Base-by-base conservation (phyloP, 495 filamentous ascomycete genomes). In the Astrocystis sublimbata region DNA sequence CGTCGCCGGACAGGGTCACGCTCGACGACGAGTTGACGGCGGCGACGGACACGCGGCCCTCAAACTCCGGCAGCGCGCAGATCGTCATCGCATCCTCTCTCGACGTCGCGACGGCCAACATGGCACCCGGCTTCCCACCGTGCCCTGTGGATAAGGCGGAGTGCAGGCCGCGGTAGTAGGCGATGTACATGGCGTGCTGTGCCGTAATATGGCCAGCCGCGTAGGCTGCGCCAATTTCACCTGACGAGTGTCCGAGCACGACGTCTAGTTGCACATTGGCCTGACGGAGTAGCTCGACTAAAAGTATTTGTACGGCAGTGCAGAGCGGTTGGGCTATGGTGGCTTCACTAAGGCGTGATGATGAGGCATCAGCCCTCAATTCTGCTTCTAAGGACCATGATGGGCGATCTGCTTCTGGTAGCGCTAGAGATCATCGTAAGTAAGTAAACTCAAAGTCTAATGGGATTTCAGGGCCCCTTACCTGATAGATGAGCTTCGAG, bases 191-290 rank as follows among this genome's bases (percentile, higher is more conserved):
- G 2, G 84, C 84, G 28, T 81, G 76, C 1, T 23, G 1, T 0
- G 65, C 55, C 0, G 67, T 63, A 1, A 85, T 41, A 6, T 63
- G 62, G 2, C 80, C 77, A 0, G 76, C 71, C 3, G 76, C 76
- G 41, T 79, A 81, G 0, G 81, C 79, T 0, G 79, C 80, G 0
- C 54, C 80, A 60, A 88, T 87, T 65, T 89, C 86, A n/a, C 86
- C 86, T 41, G 76, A 82, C 0, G 83, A 86, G 62, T 88, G 85
- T 24, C 86, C 86, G 1, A 86, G 74, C 0, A 87, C 82, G 6
- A 77, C 76, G 1, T 62, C 42, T 0, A 80, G 75, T 1, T 38
- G 33, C 12, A 88, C 67, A 3, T 77, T 79, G 46, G 76, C 75
- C 1, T 54, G 67, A 0, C 46, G 33, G 0, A 88, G 68, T 1